Base-by-base conservation (phyloP, 371 early-diverging fungal species). In the Enterocytospora artemiae region DNA sequence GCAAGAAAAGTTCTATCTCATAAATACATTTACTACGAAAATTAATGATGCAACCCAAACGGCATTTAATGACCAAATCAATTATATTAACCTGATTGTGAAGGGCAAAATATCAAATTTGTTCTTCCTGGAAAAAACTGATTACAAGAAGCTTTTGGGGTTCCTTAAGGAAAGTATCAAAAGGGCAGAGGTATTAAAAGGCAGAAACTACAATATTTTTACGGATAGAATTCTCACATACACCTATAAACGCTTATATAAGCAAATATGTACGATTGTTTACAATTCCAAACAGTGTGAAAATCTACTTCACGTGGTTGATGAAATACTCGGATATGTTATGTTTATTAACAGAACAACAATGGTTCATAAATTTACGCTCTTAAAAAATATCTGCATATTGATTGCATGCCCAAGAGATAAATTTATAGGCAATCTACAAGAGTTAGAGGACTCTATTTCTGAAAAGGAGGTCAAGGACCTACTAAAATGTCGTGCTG, bases 401-500 rank as follows among this genome's bases (percentile, higher is more conserved):
- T 22, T 71, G 33, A 67, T 71, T 22, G 33, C 55, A 5, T 52
- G 57, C 12, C 36, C 37, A 27, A 53, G 43, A 36, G 39, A 33
- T 22, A 48, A 45, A 12, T 55, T 71, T 25, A 59, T 36, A 3
- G 55, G 34, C 12, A 28, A 59, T 1, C 58, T 52, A 45, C 27
- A 33, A 5, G 43, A 27, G 0, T 22, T 55, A n/a, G 33, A 45
- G 9, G 39, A 27, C 1, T 59, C 24, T 20, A 27, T 71, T 30
- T 20, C 55, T 9, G 61, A 71, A 25, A 51, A 55, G 3, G 72
- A 71, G 28, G 22, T 67, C 7, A 55, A 62, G 28, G 32, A 45
- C 12, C 4, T 56, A 12, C 0, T 71, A 22, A 66, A 51, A 36
- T 71, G 72, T 36, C 53, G 72, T 32, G 58, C 56, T 31, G 72